Conservation (phyloP, 2,329 filamentous ascomycete genomes). For the Escovopsis weberi region DNA sequence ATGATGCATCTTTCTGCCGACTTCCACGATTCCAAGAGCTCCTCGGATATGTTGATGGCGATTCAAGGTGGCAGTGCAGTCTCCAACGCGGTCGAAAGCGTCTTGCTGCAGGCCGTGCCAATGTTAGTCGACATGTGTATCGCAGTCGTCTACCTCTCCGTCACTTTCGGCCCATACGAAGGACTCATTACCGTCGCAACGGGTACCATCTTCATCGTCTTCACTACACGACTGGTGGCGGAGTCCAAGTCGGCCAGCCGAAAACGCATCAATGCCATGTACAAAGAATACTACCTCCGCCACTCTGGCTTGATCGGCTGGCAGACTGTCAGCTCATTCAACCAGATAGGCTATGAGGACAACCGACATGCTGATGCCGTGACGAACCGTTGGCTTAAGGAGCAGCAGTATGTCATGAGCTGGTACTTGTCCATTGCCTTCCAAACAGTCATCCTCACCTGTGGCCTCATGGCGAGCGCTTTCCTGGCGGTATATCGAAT, state of each 20-base stretch:
- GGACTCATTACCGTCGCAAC: constrained; percentile 47
- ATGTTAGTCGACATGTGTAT: constrained; percentile 46
- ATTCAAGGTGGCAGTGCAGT: constrained; percentile 39
- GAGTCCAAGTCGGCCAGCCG: constrained; percentile 34
- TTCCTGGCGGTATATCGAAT: constrained; percentile 52
- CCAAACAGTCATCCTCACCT: constrained; percentile 50
- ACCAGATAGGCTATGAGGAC: constrained; percentile 43
- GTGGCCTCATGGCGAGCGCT: constrained; percentile 50
- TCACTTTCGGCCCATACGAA: constrained; percentile 45
- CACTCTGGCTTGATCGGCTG: constrained; percentile 43
- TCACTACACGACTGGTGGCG: constrained; percentile 36
- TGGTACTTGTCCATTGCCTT: constrained; percentile 39
- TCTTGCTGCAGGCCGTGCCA: constrained; percentile 43
- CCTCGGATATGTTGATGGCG: constrained; percentile 42
- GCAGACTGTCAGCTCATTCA: constrained; percentile 45
- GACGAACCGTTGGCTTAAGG: constrained; percentile 22
- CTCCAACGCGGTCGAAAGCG: constrained; percentile 40
- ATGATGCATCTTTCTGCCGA: constrained; percentile 46
- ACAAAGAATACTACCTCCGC: constrained; percentile 40
- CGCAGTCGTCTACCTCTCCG: constrained; percentile 44
- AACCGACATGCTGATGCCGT: constrained; percentile 38
- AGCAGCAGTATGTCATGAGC: constrained; percentile 24
- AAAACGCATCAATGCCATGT: constrained; percentile 36
- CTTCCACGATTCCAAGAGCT: constrained; percentile 46
- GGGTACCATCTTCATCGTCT: constrained; percentile 39